Evolutionary conservation across 2,329 filamentous ascomycete species (phyloP), one percentile per base, ranked within the genome.

Genomic region (Monilinia vaccinii-corymbosi): DNA sequence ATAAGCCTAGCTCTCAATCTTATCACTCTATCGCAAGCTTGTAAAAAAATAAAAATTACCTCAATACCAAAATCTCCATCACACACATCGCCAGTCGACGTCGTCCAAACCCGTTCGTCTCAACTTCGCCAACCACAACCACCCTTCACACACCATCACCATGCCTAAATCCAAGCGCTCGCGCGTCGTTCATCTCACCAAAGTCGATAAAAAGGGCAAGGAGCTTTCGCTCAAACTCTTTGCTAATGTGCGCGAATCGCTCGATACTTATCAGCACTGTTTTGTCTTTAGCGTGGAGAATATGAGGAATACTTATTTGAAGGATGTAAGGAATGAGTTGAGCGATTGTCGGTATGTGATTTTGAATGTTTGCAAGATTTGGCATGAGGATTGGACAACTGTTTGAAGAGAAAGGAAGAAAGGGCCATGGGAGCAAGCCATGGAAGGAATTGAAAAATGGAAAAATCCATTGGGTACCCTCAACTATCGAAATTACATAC

Each of bases 101-200:
- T n/a, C 16, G 16, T 18, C 18, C 38, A 42, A 42, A 42, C 7
- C 10, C 4, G 3, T 16, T n/a, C 18, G 9, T 9, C 16, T 6
- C 9, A 8, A 9, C 16, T n/a, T 16, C 9, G n/a, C 16, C 28
- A 28, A 42, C 50, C 6, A 44, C 38, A 16, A 25, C 36, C 18
- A 32, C 46, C 18, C 38, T 32, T 25, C 13, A 13, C 16, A 34
- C 48, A 18, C 32, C 9, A 45, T 50, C 62, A 68, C 46, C 57
- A 99, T 99, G 94, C 94, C 94, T 73, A 92, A 95, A 80, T 97
- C 94, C 65, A 97, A 94, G 82, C 89, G 94, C 76, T 82, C 88
- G 69, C 93, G 87, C 77, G 81, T 95, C 75, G 85, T 96, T 68
- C 88, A 96, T 79, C 84, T 96, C 73, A 91, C 92, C 68, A 87